Base-by-base conservation (phyloP, 148 eudicot genomes). In the Vaccinium vitisidaea region DNA sequence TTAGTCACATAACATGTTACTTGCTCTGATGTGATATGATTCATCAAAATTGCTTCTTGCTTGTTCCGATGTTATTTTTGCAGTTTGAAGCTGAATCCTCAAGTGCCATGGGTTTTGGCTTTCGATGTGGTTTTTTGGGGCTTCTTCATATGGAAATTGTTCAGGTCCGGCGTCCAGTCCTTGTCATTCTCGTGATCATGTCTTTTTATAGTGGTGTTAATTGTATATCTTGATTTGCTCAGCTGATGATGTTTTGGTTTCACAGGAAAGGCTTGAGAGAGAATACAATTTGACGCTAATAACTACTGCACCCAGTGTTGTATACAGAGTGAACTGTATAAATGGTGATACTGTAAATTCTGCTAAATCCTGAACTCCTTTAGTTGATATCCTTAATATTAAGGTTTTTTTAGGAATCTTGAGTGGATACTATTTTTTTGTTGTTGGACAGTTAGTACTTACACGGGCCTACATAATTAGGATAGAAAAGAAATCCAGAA, bases 291-390 rank as follows among this genome's bases (percentile, higher is more conserved):
- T 97, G 87, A 90, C 92, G 43, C 90, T 97, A 63, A 97, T 97
- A 89, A 97, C 98, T 77, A 97, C 99, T 81, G 99, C 99, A 63
- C 99, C 99, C 54, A 97, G 99, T 94, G 99, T 97, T 76, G 99
- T 97, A 65, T 97, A 97, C 86, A 88, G 90, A 89, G 98, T 97
- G 81, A 88, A 86, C 86, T 92, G 92, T 85, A 87, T 88, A 49
- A 83, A 90, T 85, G 98, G 92, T 92, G 98, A 95, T 84, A 90
- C 78, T 90, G 99, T 97, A 95, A 93, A 75, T 86, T 86, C 82
- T 82, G 61, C 85, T 80, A 71, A 65, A 80, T 84, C 88, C 85
- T 80, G 71, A 79, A 74, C 86, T 88, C 78, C 39, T 23, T 70
- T 65, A 50, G 53, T 46, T 67, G 48, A 54, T 39, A 36, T 46